A percentile compares a stretch with the other conserved stretches of the same genome.
phyloP scores from a whole-genome alignment of 108 stramenopile genomes.

The Skeletonema costatum region DNA sequence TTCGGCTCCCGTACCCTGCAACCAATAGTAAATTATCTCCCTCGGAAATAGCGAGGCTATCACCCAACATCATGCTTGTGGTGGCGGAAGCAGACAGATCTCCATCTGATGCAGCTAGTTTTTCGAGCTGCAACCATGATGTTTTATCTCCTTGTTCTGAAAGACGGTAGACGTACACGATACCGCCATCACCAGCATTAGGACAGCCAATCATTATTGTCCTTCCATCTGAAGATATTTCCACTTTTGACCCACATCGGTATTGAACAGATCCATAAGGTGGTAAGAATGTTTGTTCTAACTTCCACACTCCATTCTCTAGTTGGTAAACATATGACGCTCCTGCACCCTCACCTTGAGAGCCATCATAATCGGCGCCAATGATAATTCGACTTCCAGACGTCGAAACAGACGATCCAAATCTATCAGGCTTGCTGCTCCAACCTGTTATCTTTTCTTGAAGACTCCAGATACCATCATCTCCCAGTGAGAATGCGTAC shows the following conservation, averaged over 20 bases:
- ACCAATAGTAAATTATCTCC: constrained; percentile 13
- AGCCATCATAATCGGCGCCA: constrained; percentile 33
- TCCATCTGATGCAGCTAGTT: constrained; percentile 13
- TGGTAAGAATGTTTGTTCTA: constrained; percentile 27
- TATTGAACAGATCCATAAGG: constrained; percentile 7
- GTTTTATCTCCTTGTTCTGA: constrained; percentile 6
- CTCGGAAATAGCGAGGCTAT: constrained; percentile 15
- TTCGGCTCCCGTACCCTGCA: constrained; percentile 13
- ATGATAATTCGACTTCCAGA: constrained; percentile 27
- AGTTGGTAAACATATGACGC: constrained; percentile 31
- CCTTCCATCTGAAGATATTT: constrained; percentile 30
- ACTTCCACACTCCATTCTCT: constrained; percentile 32
- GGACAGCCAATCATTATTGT: constrained; percentile 33
- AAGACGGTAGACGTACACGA: constrained; percentile 22
- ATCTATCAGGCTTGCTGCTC: constrained; percentile 24
- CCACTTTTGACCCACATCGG: constrained; percentile 24
- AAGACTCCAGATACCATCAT: constrained; percentile 36
- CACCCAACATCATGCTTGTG: constrained; percentile 7
- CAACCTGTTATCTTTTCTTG: constrained; percentile 36
- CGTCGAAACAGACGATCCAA: constrained; percentile 24
- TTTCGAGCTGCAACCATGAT: constrained; percentile 16
- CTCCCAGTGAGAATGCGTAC: constrained; percentile 35
- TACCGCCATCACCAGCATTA: constrained; percentile 14
- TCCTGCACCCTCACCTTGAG: constrained; percentile 22
- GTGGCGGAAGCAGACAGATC: not conserved